A percentile compares a stretch with the other conserved stretches of the same genome.
phyloP scores from a whole-genome alignment of 768 basidiomycete genomes.

The Termitomyces sp. region DNA sequence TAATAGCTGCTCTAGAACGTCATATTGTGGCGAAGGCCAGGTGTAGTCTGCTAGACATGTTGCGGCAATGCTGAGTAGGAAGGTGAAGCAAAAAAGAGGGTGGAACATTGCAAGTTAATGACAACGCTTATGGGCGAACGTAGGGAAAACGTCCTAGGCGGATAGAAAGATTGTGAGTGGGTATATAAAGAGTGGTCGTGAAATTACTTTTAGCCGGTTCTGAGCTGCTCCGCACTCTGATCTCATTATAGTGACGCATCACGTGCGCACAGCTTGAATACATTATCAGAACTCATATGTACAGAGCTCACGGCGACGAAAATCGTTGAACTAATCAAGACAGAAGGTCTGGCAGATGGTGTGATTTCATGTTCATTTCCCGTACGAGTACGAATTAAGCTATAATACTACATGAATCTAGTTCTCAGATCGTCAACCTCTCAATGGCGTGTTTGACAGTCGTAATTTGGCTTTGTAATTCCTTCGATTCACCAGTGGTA shows the following conservation, averaged over 20 bases:
- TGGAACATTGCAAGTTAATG: slow-evolving; percentile 14
- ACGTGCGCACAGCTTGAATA: neutral
- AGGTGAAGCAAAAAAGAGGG: slow-evolving; percentile 13
- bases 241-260: neutral
- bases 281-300: too few relatives aligned
- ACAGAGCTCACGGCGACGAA: neutral
- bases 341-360: too few relatives aligned
- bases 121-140: slow-evolving; percentile 4
- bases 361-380: neutral
- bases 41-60: slow-evolving; percentile 18
- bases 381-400: neutral
- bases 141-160: neutral
- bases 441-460: slow-evolving; percentile 82
- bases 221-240: neutral
- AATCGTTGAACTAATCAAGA: neutral
- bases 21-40: slow-evolving; percentile 31
- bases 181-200: slow-evolving; percentile 1
- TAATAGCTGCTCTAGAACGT: slow-evolving; percentile 27
- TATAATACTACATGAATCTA: neutral
- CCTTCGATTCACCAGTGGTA: slow-evolving; percentile 93
- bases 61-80: slow-evolving; percentile 12
- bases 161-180: neutral
- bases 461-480: slow-evolving; percentile 84
- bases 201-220: neutral
- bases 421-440: slow-evolving; percentile 44